A percentile compares a stretch with the other conserved stretches of the same genome.
Evolutionary conservation across 139 green algal species (phyloP).

Genomic region (Coccomyxa sp.): DNA sequence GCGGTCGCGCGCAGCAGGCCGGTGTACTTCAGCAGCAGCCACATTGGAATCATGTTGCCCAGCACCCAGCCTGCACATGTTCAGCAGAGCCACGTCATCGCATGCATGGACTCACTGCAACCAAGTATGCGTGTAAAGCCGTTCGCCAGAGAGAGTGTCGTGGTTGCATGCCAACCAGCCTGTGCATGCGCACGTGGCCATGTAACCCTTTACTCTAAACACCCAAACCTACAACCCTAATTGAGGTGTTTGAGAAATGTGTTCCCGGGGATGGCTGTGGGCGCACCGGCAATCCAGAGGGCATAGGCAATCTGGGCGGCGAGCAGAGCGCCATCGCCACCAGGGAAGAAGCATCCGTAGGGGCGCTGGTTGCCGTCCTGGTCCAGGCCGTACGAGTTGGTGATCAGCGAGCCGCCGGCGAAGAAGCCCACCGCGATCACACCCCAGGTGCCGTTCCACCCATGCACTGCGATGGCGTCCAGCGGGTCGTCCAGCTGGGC

Average conservation of each 20-base stretch:
- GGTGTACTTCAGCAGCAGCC: constrained; percentile 61
- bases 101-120: background rate
- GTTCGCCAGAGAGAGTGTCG: background rate
- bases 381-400: constrained; percentile 29
- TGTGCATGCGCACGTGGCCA: too few relatives aligned
- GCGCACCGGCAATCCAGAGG: constrained; percentile 36
- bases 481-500: constrained; percentile 71
- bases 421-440: constrained; percentile 53
- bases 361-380: background rate
- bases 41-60: constrained; percentile 61
- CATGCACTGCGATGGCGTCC: constrained; percentile 77
- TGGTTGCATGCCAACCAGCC: background rate
- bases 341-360: constrained; percentile 46
- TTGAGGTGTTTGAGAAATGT: too few relatives aligned
- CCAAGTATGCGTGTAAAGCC: background rate
- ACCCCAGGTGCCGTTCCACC: constrained; percentile 58
- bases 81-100: background rate
- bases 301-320: constrained; percentile 55
- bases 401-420: constrained; percentile 38
- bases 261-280: too few relatives aligned
- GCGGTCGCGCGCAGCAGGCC: constrained; percentile 57
- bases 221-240: too few relatives aligned
- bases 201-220: too few relatives aligned
- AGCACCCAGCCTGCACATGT: constrained; percentile 50
- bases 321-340: constrained; percentile 49